Evolutionary conservation across 331 rosid genomes (phyloP).

Genomic region (Acacia concinna): DNA sequence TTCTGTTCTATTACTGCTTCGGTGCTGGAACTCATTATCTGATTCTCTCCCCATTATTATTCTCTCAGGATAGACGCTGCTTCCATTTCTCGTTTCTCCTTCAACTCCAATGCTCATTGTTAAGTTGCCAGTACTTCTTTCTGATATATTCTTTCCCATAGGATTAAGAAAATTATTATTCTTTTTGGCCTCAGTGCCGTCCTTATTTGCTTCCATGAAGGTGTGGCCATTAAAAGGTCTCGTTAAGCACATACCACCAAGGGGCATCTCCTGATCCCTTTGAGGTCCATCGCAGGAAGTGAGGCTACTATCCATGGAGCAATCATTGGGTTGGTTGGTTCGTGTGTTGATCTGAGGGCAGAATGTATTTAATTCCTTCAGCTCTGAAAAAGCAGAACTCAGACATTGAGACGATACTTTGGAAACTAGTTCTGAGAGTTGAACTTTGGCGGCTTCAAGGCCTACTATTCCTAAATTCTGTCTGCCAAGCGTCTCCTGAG

Average conservation of each 20-base stretch:
- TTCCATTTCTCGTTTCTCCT: conserved; percentile 46
- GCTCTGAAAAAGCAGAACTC: conserved; percentile 65
- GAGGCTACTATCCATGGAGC: conserved; percentile 83
- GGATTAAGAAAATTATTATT: conserved; percentile 42
- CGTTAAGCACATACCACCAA: conserved; percentile 39
- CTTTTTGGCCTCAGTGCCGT: conserved; percentile 34
- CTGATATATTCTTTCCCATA: conserved; percentile 39
- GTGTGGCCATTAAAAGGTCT: conserved; percentile 43
- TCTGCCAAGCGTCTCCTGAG: conserved; percentile 87
- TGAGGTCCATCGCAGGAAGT: conserved; percentile 72
- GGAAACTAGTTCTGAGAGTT: conserved; percentile 84
- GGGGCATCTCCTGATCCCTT: conserved; percentile 64
- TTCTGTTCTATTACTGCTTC: conserved; percentile 40
- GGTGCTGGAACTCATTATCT: no score
- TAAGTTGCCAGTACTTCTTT: conserved; percentile 41
- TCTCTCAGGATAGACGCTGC: conserved; percentile 35
- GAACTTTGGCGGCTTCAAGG: conserved; percentile 88
- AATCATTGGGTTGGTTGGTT: conserved; percentile 58
- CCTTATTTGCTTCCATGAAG: conserved; percentile 51
- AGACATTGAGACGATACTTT: conserved; percentile 84
- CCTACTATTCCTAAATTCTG: conserved; percentile 79
- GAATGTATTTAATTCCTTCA: conserved; percentile 55
- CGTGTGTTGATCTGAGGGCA: conserved; percentile 45
- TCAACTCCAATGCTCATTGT: conserved; percentile 63
- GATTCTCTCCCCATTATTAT: conserved; percentile 27